Evolutionary conservation across 352 stramenopile genomes (phyloP), one percentile per base, ranked within the genome.

Genomic region (Phytophthora citrophthora): DNA sequence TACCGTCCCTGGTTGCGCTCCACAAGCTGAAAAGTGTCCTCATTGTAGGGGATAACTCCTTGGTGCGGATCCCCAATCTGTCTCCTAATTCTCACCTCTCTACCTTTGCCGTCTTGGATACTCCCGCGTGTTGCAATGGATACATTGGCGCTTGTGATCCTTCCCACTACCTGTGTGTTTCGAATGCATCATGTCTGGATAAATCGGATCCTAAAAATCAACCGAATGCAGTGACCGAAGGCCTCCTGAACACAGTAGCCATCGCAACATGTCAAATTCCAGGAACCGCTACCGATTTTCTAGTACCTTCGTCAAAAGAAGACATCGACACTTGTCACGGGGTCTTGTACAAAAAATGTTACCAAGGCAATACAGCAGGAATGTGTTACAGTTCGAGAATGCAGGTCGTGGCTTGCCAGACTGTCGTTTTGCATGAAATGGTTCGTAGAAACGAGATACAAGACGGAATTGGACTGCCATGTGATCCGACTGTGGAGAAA

Each of bases 391-490:
- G 36, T 18, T 20, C 36, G 5, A 18, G 36, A 18, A 41, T 41
- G 36, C 36, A 41, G n/a, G 64, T 56, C 23, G 23, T 79, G 12
- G 48, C 60, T 18, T 79, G 68, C 38, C 44, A 63, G n/a, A 26
- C 24, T 8, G 36, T 63, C 0, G 31, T 34, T 1, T 39, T 54
- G 16, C 44, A 57, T 8, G 60, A 72, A 29, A 15, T n/a, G 18
- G 52, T 77, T 11, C 59, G 72, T 3, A 45, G 51, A 15, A 38
- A 55, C 7, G 57, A 66, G 32, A 75, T 75, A 4, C 54, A 65
- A 9, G 51, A 54, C 31, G 63, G 61, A 31, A 54, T 63, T 11
- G 72, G 68, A 1, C 31, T 24, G 8, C 15, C 16, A 11, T 78
- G 73, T 27, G 62, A 76, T 26, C 41, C 47, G 0, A 12, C 18